A percentile compares a stretch with the other conserved stretches of the same genome.
These are phyloP conservation scores for Cercospora sp. DNA, from an alignment of 2,329 filamentous ascomycete genomes.

Conservation along the genomic window DNA sequence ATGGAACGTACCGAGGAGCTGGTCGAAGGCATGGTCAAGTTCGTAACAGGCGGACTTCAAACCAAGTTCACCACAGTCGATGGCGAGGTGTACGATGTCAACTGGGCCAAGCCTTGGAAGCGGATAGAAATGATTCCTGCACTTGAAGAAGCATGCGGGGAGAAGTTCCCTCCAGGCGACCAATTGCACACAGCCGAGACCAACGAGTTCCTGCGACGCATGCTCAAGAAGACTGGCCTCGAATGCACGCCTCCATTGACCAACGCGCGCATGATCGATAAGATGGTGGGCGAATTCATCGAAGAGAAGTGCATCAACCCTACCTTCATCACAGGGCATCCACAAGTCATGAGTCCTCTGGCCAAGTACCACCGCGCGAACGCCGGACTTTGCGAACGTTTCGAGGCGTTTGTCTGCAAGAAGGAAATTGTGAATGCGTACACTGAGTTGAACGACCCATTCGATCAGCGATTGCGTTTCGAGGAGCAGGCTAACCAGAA, in stretches of 20 bases:
- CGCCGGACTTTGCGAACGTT: slow-evolving; percentile 88
- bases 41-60: slow-evolving; percentile 66
- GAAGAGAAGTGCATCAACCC: slow-evolving; percentile 93
- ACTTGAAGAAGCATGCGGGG: slow-evolving; percentile 82
- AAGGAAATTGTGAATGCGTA: slow-evolving; percentile 97
- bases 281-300: slow-evolving; percentile 85
- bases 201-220: slow-evolving; percentile 77
- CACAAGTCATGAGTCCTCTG: slow-evolving; percentile 82
- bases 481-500: slow-evolving; percentile 97
- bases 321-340: slow-evolving; percentile 85
- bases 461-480: slow-evolving; percentile 87
- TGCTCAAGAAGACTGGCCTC: slow-evolving; percentile 87
- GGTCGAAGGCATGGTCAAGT: slow-evolving; percentile 83
- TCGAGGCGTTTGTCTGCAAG: slow-evolving; percentile 95
- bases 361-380: slow-evolving; percentile 89
- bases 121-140: slow-evolving; percentile 94
- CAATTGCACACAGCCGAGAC: slow-evolving; percentile 88
- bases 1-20: slow-evolving; percentile 92
- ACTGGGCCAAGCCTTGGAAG: slow-evolving; percentile 95
- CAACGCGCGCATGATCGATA: slow-evolving; percentile 95
- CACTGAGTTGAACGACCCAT: slow-evolving; percentile 96
- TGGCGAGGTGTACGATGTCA: slow-evolving; percentile 84
- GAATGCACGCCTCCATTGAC: slow-evolving; percentile 89
- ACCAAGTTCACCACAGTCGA: slow-evolving; percentile 76
- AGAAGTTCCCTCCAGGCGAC: slow-evolving; percentile 89